Conservation (phyloP, 495 filamentous ascomycete species). For the Penicillium daleae region DNA sequence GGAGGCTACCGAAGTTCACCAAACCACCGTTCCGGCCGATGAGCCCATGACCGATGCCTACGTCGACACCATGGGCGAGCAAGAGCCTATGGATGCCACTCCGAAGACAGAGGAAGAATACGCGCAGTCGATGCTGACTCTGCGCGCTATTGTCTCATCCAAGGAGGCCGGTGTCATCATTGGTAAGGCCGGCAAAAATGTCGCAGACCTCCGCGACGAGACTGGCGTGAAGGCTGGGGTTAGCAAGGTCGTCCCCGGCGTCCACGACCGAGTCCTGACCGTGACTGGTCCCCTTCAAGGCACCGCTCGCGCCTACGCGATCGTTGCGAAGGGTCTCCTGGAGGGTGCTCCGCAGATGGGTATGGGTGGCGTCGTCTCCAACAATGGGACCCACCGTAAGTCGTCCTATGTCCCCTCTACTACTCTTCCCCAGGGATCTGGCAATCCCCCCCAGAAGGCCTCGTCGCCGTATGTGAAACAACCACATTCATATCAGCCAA, state of each 20-base stretch:
- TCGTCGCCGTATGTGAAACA: not conserved
- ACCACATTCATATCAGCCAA: not conserved
- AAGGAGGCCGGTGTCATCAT: slow-evolving; percentile 99
- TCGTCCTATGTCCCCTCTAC: slow-evolving; percentile 22
- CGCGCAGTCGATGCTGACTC: slow-evolving; percentile 83
- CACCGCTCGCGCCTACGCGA: slow-evolving; percentile 87
- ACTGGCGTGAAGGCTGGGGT: slow-evolving; percentile 97
- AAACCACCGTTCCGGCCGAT: slow-evolving; percentile 40
- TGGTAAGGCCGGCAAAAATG: slow-evolving; percentile 97
- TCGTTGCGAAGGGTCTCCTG: slow-evolving; percentile 86
- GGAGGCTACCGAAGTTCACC: slow-evolving; percentile 54
- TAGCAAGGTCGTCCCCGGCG: slow-evolving; percentile 96
- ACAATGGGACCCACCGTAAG: slow-evolving; percentile 93
- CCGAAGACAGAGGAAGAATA: slow-evolving; percentile 96
- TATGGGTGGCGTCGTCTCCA: slow-evolving; percentile 85
- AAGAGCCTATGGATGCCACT: slow-evolving; percentile 68
- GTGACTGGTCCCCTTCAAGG: slow-evolving; percentile 86
- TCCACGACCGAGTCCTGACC: slow-evolving; percentile 94
- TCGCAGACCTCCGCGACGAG: slow-evolving; percentile 94
- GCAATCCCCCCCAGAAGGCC: not conserved
- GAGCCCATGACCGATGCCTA: slow-evolving; percentile 54
- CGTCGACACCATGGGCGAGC: slow-evolving; percentile 51
- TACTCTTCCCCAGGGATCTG: not conserved
- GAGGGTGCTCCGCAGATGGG: slow-evolving; percentile 94
- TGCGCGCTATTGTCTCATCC: slow-evolving; percentile 96